Evolutionary conservation across 176 grass and related monocot species (phyloP), one percentile per base, ranked within the genome.

Genomic region (Triticum timopheevii): DNA sequence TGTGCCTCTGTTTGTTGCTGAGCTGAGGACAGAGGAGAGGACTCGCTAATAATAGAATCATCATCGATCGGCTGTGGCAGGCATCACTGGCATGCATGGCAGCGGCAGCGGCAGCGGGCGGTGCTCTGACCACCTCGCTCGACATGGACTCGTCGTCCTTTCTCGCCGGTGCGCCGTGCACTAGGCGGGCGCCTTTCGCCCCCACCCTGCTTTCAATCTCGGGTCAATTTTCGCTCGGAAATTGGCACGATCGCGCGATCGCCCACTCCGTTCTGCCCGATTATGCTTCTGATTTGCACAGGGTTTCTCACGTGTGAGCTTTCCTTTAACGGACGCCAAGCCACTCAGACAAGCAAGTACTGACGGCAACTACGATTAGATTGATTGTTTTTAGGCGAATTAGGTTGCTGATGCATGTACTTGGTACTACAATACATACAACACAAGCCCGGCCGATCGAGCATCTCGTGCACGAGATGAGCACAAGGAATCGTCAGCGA

Each of bases 141-240:
- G 27, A 85, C 83, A 66, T 47, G 61, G 73, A 66, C 73, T 67
- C 42, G 40, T 67, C 73, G 6, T 28, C 49, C 8, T 54, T 9
- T 7, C 39, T 20, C n/a, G 61, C 7, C 13, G 34, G 78, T 82
- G 83, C 88, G 61, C 1, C 16, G 70, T 86, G 78, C 83, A 70
- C 83, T 90, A 30, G 61, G 49, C 36, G 4, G 82, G n/a, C 35
- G 54, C 76, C 87, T 89, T 89, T 89, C 61, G 13, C 35, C 44
- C 61, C 81, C 82, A 76, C 77, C 80, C 25, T 34, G 22, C 54
- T 58, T 58, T 20, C 19, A 7, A 58, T 22, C 54, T 65, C 78
- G 6, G 13, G 78, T 40, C n/a, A 52, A 31, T 79, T 70, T 50
- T 42, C 25, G 17, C 12, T 13, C 45, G 16, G 50, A 7, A 54